Evolutionary conservation across 164 flowering plant genomes (phyloP).

Genomic region (Pachysandra terminalis): DNA sequence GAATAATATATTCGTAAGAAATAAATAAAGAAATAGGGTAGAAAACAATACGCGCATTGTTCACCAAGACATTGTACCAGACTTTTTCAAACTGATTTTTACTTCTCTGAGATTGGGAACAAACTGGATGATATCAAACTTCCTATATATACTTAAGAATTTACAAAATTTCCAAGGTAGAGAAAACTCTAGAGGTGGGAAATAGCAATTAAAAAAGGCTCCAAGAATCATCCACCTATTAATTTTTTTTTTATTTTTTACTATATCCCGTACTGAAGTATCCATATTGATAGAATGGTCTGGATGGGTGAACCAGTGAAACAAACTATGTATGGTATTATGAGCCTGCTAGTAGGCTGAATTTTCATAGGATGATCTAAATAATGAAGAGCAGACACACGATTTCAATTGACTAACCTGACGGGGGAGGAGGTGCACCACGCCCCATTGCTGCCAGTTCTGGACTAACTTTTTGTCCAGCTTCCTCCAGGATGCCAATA

Average conservation of each 20-base stretch:
- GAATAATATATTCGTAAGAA: not conserved
- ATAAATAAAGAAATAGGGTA: not conserved
- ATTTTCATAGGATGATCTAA: not conserved
- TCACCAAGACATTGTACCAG: no score
- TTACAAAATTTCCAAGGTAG: no score
- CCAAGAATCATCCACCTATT: no score
- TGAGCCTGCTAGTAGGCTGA: not conserved
- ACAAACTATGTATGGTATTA: not conserved
- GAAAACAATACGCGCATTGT: no score
- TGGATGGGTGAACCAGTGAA: not conserved
- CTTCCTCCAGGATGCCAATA: conserved; percentile 83
- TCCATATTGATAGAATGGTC: no score
- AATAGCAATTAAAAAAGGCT: no score
- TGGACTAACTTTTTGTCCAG: conserved; percentile 85
- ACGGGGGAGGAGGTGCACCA: conserved; percentile 77
- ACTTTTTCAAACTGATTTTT: no score
- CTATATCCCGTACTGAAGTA: no score
- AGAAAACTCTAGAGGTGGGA: not conserved
- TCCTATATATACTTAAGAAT: no score
- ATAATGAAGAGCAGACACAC: not conserved
- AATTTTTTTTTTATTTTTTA: no score
- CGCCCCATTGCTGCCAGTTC: conserved; percentile 95
- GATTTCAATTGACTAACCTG: conserved; percentile 39
- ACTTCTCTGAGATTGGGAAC: no score
- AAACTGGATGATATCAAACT: not conserved